A percentile compares a stretch with the other conserved stretches of the same genome.
These are phyloP conservation scores for Pyrenula aspistea DNA, from an alignment of 495 filamentous ascomycete genomes.

Conservation along the genomic window DNA sequence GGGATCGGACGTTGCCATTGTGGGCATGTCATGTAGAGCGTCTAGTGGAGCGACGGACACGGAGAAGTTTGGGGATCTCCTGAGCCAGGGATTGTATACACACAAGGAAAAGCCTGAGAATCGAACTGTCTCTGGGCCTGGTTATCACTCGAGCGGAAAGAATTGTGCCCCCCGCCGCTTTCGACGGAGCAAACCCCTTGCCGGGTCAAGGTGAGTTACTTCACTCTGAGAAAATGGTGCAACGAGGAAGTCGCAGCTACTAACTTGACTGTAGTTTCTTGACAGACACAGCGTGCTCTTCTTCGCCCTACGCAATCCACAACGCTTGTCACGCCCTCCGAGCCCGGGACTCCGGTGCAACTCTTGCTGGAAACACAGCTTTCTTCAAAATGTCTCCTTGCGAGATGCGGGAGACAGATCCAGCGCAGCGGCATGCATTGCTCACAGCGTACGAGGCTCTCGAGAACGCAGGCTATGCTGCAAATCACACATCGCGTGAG, in stretches of 20 bases:
- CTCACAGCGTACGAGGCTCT: slow-evolving; percentile 82
- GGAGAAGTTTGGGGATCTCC: slow-evolving; percentile 27
- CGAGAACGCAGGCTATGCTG: slow-evolving; percentile 82
- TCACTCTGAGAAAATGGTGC: too few relatives aligned
- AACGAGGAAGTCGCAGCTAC: too few relatives aligned
- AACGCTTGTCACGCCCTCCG: slow-evolving; percentile 73
- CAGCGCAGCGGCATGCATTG: slow-evolving; percentile 74
- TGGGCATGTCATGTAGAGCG: slow-evolving; percentile 28
- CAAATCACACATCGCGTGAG: slow-evolving; percentile 72
- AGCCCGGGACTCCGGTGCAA: too few relatives aligned
- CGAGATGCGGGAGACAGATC: slow-evolving; percentile 80
- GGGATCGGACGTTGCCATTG: slow-evolving; percentile 27
- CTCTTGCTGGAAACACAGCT: too few relatives aligned
- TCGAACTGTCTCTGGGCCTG: slow-evolving; percentile 28
- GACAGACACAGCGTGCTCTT: slow-evolving; percentile 90
- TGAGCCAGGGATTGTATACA: slow-evolving; percentile 26
- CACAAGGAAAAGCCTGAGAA: slow-evolving; percentile 22
- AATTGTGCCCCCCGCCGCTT: too few relatives aligned
- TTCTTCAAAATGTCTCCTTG: slow-evolving; percentile 97
- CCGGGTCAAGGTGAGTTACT: too few relatives aligned
- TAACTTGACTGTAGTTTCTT: too few relatives aligned
- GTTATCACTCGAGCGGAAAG: slow-evolving; percentile 29
- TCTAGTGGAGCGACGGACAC: slow-evolving; percentile 19
- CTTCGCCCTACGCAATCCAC: slow-evolving; percentile 70
- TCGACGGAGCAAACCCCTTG: too few relatives aligned